phyloP scores from a whole-genome alignment of 176 grass and related monocot species.

The Elaeis guineensis region DNA sequence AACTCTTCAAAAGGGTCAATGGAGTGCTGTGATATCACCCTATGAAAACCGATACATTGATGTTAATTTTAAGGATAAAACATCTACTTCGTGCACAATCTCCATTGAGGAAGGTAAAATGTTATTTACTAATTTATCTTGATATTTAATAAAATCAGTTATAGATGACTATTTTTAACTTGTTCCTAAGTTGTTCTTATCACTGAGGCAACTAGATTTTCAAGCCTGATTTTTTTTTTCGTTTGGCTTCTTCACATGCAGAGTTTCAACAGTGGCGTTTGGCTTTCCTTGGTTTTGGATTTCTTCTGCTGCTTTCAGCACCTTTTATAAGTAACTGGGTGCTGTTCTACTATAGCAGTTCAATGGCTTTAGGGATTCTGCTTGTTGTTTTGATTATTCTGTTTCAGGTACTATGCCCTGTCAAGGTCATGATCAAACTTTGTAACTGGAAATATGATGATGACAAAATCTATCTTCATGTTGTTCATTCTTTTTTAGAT shows the following conservation, averaged over 20 bases:
- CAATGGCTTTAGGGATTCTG: constrained; percentile 78
- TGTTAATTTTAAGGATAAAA: constrained; percentile 61
- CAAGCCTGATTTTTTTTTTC: neutral
- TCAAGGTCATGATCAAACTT: too few species aligned
- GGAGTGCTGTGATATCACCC: constrained; percentile 63
- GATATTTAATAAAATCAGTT: neutral
- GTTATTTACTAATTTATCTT: constrained; percentile 1
- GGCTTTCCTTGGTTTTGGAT: constrained; percentile 70
- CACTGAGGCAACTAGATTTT: neutral
- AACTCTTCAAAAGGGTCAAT: constrained; percentile 46
- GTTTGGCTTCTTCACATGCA: constrained; percentile 27
- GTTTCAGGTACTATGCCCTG: constrained; percentile 55
- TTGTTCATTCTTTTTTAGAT: too few species aligned
- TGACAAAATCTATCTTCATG: too few species aligned
- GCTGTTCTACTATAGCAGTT: constrained; percentile 93
- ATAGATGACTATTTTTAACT: neutral
- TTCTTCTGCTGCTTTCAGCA: constrained; percentile 58
- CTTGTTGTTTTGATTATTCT: constrained; percentile 81
- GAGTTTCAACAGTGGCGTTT: constrained; percentile 87
- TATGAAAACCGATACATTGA: constrained; percentile 75
- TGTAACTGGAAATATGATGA: too few species aligned
- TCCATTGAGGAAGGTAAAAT: constrained; percentile 67
- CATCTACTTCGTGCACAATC: constrained; percentile 52
- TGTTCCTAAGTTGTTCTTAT: too few species aligned
- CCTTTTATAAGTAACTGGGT: constrained; percentile 83